A percentile compares a stretch with the other conserved stretches of the same genome.
phyloP scores from a whole-genome alignment of 352 stramenopile genomes.

The Phytopythium chamaehyphon region DNA sequence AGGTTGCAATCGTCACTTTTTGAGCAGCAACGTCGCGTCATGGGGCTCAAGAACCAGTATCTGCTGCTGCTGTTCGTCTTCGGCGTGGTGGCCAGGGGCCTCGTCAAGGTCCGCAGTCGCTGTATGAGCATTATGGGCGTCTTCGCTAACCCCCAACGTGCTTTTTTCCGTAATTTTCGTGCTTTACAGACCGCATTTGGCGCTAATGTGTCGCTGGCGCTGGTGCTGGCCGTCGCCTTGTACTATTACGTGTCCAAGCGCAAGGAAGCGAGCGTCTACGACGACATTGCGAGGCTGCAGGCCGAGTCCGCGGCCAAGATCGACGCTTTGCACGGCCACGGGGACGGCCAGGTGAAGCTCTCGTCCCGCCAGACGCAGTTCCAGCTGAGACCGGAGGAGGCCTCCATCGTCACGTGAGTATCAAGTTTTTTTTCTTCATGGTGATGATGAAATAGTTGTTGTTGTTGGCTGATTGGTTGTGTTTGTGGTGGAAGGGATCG shows the following conservation, averaged over 20 bases:
- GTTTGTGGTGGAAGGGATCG: slow-evolving; percentile 56
- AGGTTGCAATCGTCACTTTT: no score
- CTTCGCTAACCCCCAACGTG: no score
- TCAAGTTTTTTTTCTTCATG: no score
- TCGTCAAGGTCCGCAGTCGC: slow-evolving; percentile 48
- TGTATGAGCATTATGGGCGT: no score
- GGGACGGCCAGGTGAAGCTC: slow-evolving; percentile 47
- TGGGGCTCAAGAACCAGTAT: slow-evolving; percentile 56
- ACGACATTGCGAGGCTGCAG: slow-evolving; percentile 61
- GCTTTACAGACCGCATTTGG: slow-evolving; percentile 58
- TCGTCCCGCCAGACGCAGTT: slow-evolving; percentile 69
- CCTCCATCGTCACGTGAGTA: slow-evolving; percentile 68
- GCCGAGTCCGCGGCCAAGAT: slow-evolving; percentile 63
- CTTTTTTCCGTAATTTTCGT: no score
- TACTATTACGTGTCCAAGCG: slow-evolving; percentile 66
- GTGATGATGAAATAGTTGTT: no score
- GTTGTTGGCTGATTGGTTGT: neutral
- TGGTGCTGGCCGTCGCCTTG: slow-evolving; percentile 53
- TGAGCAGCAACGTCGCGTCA: slow-evolving; percentile 2
- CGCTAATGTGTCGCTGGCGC: slow-evolving; percentile 54
- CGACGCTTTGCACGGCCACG: slow-evolving; percentile 46
- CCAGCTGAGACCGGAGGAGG: slow-evolving; percentile 50
- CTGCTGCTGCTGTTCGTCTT: slow-evolving; percentile 72
- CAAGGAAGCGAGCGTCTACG: slow-evolving; percentile 56
- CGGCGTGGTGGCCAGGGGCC: slow-evolving; percentile 50